Evolutionary conservation across 306 rosid genomes (phyloP).

Genomic region (Delonix regia): DNA sequence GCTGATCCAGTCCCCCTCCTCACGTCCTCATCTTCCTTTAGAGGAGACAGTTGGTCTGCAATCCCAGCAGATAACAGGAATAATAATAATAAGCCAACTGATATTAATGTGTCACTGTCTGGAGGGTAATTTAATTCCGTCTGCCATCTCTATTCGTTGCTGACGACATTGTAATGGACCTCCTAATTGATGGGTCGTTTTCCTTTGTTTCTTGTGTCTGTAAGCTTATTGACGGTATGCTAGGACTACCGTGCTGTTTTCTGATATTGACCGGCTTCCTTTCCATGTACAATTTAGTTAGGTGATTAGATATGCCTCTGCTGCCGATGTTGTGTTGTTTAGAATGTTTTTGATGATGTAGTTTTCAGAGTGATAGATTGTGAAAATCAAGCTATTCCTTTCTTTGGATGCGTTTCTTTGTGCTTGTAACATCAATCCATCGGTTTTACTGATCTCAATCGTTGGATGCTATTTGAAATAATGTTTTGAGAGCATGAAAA

Average conservation of each 20-base stretch:
- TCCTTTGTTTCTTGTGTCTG: slow-evolving; percentile 3
- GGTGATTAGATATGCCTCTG: background rate
- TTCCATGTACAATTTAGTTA: slow-evolving; percentile 17
- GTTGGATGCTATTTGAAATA: background rate
- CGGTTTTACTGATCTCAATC: background rate
- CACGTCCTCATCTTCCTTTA: slow-evolving; percentile 5
- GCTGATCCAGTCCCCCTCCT: slow-evolving; percentile 13
- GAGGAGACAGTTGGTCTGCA: slow-evolving; percentile 5
- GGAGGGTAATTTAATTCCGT: background rate
- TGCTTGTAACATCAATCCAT: background rate
- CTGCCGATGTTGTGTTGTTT: background rate
- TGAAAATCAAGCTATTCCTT: slow-evolving; percentile 1
- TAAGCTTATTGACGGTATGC: slow-evolving; percentile 8
- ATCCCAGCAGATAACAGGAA: slow-evolving; percentile 3
- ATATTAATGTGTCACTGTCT: slow-evolving; percentile 9
- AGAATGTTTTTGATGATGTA: slow-evolving; percentile 5
- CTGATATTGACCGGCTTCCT: background rate
- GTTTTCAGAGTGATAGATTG: slow-evolving; percentile 11
- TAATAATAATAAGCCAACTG: slow-evolving; percentile 1
- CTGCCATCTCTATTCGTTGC: background rate
- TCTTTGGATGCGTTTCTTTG: background rate
- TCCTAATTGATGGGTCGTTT: background rate
- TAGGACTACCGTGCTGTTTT: background rate
- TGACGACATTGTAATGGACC: background rate
- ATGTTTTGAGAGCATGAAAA: background rate